Evolutionary conservation across 257 asterid genomes (phyloP), one percentile per base, ranked within the genome.

Genomic region (Solanum phureja): DNA sequence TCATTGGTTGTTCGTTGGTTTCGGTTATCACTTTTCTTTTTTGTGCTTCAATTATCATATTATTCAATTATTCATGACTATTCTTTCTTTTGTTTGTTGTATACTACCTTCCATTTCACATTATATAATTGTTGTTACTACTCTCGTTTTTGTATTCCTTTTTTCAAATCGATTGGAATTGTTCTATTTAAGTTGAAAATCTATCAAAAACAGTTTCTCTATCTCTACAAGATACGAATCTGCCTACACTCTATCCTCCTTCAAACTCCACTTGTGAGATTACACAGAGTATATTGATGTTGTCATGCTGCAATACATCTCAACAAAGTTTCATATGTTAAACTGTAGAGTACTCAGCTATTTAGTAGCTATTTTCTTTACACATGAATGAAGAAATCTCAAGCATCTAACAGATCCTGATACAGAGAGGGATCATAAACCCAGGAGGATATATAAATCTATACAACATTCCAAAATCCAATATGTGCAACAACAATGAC

Each of bases 231-330:
- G 11, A 16, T 18, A 6, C 4, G 9, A 3, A 16, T 6, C 3
- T 18, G 12, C 68, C 10, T 58, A 21, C 11, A 8, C 68, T 60
- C 5, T 7, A 3, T 13, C 27, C 5, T 3, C 27, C 27, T 56
- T 0, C n/a, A 3, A 3, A 21, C 27, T 21, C 6, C 24, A 19
- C 11, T 58, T 58, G 68, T 23, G 29, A 60, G 13, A 0, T 21
- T 60, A 60, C 69, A 60, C 1, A 0, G 6, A 0, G 6, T 62
- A 62, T 62, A 0, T 12, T 12, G 0, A 3, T 23, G 29, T 23
- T 60, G 29, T 60, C 72, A 2, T 64, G 33, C 33, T 13, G 11
- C 0, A 66, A 71, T 14, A 71, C 42, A 71, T 71, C 42, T 31
- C 42, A 14, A 71, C 11, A 71, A 14, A 71, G 79, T 71, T 71